phyloP scores from a whole-genome alignment of 306 rosid genomes.

The Fragaria ananassa region DNA sequence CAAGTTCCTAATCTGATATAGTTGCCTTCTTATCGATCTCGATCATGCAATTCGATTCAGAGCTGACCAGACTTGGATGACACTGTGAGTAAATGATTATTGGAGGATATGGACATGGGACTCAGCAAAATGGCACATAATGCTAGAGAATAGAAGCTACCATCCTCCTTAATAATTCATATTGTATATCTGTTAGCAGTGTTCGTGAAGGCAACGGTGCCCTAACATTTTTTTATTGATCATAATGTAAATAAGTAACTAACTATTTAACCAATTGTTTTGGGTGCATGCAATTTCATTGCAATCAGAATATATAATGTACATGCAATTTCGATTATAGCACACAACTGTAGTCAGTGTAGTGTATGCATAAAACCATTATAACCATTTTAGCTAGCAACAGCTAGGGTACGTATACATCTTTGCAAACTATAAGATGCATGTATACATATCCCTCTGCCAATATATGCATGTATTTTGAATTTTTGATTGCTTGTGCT shows the following conservation, averaged over 20 bases:
- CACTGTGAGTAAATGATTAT: not conserved
- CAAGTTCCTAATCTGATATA: not conserved
- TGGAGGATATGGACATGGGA: conserved; percentile 2
- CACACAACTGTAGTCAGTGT: not conserved
- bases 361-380: not conserved
- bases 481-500: not conserved
- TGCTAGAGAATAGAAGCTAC: conserved; percentile 17
- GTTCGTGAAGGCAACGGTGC: conserved; percentile 15
- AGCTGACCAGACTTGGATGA: not conserved
- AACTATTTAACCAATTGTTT: not conserved
- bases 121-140: not conserved
- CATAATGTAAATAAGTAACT: not conserved
- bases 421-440: not conserved
- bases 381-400: not conserved
- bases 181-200: not conserved
- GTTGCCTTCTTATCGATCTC: not conserved
- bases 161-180: conserved; percentile 29
- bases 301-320: not conserved
- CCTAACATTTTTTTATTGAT: not conserved
- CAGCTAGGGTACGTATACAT: no score
- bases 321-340: not conserved
- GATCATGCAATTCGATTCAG: not conserved
- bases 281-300: not conserved
- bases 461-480: not conserved
- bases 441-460: not conserved